Evolutionary conservation across 2,329 filamentous ascomycete genomes (phyloP).

Genomic region (Phyllosticta citribraziliensis): DNA sequence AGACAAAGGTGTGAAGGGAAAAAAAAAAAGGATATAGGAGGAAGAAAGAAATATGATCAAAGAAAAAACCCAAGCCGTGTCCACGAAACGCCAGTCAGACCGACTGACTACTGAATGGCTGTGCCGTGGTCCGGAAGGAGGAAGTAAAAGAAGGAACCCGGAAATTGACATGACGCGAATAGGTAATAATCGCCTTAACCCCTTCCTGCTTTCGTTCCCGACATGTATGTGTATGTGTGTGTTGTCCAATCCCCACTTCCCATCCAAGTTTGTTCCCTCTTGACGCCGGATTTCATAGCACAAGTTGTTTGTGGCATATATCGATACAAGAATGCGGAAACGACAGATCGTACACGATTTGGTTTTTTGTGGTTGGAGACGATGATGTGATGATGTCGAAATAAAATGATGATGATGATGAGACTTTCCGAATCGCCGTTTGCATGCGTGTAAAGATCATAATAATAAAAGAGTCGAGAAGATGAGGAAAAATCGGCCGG

Average conservation of each 20-base stretch:
- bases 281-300: neutral
- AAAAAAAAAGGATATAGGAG: neutral
- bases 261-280: neutral
- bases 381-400: neutral
- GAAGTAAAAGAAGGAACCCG: neutral
- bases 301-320: neutral
- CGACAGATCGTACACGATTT: neutral
- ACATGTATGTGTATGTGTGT: neutral
- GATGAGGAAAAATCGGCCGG: neutral
- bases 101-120: too few relatives aligned
- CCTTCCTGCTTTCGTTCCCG: neutral
- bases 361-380: neutral
- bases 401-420: neutral
- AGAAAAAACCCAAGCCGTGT: neutral
- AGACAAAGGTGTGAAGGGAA: neutral
- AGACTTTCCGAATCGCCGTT: neutral
- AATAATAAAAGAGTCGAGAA: neutral
- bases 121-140: too few relatives aligned
- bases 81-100: neutral
- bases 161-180: neutral
- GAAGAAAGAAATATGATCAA: neutral
- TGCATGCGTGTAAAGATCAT: neutral
- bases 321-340: neutral
- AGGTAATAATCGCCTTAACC: neutral
- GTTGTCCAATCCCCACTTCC: too few relatives aligned